Evolutionary conservation across 257 asterid species (phyloP), one percentile per base, ranked within the genome.

Genomic region (Thymus mandschuricus): DNA sequence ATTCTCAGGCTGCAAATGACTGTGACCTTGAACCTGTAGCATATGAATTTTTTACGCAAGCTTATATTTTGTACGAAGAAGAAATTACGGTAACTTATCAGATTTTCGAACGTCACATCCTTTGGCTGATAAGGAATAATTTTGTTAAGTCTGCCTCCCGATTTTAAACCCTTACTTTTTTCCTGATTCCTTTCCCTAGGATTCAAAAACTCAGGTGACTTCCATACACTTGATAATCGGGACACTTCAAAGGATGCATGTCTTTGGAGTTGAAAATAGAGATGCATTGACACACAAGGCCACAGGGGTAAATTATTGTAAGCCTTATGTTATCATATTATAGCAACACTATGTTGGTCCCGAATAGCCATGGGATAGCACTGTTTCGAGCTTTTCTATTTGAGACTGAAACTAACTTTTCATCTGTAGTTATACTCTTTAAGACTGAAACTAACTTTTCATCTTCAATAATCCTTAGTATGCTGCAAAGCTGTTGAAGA

Each of bases 211-310:
- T 46, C 99, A 92, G 82, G 93, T 95, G 81, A 95, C 94, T 58
- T 88, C 91, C 70, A 82, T 92, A 72, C 95, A 95, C 81, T 86
- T 95, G 69, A 92, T 92, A 72, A 84, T 92, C 59, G 99, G 99
- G 79, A 95, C 98, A 57, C 97, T 95, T 73, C 99, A 95, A 85
- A 86, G 95, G 83, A 95, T 95, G 98, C 93, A 89, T 51, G 82
- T 86, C 54, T 95, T 95, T 56, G 99, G 99, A 15, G 89, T 95
- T 77, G 99, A 95, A 83, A 95, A 95, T 77, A 81, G 98, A 81
- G 99, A 95, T 81, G 92, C 99, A 8, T 77, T 95, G 79, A 95
- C 99, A 6, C 99, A 95, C 87, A 95, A 95, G 84, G 91, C 99
- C 74, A 95, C 98, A 0, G 99, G 97, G 96, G 99, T 95, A 89